Evolutionary conservation across 345 rosid species (phyloP).

Genomic region (Syzygium aqueum): DNA sequence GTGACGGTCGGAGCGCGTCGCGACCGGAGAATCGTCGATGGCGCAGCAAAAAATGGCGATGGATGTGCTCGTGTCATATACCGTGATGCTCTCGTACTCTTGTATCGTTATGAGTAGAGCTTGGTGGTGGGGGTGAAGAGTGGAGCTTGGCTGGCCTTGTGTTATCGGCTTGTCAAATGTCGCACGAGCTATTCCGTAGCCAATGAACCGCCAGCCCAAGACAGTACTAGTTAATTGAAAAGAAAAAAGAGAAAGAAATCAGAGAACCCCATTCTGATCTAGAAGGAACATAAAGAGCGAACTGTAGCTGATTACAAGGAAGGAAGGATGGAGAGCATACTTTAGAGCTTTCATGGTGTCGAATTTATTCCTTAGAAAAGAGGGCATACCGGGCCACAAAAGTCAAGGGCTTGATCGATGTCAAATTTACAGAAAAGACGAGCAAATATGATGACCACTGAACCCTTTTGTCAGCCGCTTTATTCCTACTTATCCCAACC

Average conservation of each 20-base stretch:
- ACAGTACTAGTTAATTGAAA: not conserved
- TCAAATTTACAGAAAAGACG: not conserved
- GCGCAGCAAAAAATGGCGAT: accelerated
- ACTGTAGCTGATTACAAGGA: not conserved
- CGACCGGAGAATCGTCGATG: accelerated
- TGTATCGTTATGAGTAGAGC: too few relatives aligned
- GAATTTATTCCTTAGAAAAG: not conserved
- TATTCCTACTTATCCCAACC: not conserved
- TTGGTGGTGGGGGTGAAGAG: too few relatives aligned
- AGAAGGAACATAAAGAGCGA: not conserved
- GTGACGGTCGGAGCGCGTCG: accelerated
- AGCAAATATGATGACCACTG: not conserved
- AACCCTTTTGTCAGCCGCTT: not conserved
- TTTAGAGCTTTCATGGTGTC: not conserved
- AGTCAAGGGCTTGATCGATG: not conserved
- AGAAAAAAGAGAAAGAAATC: not conserved
- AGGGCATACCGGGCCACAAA: not conserved
- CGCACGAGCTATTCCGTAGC: too few relatives aligned
- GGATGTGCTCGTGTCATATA: too few relatives aligned
- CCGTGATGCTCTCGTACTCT: too few relatives aligned
- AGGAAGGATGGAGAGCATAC: not conserved
- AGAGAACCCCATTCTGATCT: not conserved
- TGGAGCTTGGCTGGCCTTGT: too few relatives aligned
- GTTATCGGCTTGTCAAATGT: too few relatives aligned
- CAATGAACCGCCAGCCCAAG: not conserved